Percentiles rank a stretch among this genome's conserved stretches.
Conservation (phyloP, 176 grass and related monocot genomes). For the Alopecurus myosuroides region DNA sequence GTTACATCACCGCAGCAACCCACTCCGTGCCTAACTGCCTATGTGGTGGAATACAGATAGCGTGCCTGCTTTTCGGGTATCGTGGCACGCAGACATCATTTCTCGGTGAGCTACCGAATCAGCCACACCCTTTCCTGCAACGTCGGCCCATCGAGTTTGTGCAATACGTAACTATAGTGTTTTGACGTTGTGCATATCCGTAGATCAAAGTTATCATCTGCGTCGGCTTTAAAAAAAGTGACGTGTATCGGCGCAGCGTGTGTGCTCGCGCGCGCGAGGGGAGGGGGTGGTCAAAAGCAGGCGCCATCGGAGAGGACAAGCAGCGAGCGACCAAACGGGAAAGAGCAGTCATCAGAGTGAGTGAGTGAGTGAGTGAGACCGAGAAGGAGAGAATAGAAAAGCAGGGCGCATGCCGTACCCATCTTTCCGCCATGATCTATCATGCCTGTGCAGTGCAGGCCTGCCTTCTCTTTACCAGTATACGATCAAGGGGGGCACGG, state of each 20-base stretch:
- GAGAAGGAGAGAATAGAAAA: not conserved
- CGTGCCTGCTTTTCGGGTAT: too few species aligned
- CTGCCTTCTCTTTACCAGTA: not conserved
- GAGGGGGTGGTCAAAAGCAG: slow-evolving; percentile 34
- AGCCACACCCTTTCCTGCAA: not conserved
- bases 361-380: not conserved
- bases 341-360: not conserved
- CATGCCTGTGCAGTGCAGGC: not conserved
- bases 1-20: too few species aligned
- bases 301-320: not conserved
- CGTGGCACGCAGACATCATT: too few species aligned
- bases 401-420: not conserved
- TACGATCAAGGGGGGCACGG: not conserved
- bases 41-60: too few species aligned
- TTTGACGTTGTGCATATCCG: not conserved
- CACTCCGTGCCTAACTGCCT: too few species aligned
- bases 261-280: too few species aligned
- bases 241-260: too few species aligned
- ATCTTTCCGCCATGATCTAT: slow-evolving; percentile 28
- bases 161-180: too few species aligned
- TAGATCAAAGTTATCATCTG: not conserved
- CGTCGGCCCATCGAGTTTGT: not conserved
- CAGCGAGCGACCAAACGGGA: slow-evolving; percentile 12
- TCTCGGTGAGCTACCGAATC: too few species aligned
- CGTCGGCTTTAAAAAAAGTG: not conserved